phyloP scores from a whole-genome alignment of 202 grass and related monocot genomes.

The Elaeis oleifera region DNA sequence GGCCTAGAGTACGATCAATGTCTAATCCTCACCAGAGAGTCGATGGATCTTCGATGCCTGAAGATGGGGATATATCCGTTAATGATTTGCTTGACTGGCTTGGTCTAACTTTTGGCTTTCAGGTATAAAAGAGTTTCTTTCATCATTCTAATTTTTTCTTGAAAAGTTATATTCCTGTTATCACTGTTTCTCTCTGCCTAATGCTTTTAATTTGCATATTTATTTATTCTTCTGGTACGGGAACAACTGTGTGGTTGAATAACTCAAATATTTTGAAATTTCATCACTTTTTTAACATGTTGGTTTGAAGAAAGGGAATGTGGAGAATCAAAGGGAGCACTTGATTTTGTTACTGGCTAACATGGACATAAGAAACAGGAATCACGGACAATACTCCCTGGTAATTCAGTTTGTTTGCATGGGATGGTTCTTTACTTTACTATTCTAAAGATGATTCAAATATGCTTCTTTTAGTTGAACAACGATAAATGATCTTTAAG shows the following conservation, averaged over 20 bases:
- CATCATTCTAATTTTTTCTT: too few species aligned
- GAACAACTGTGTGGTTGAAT: too few species aligned
- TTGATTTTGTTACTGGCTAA: slow-evolving; percentile 98
- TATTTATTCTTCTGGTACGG: too few species aligned
- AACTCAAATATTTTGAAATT: slow-evolving; percentile 5
- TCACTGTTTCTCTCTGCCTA: too few species aligned
- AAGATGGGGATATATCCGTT: slow-evolving; percentile 13
- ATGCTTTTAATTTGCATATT: too few species aligned
- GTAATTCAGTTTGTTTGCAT: slow-evolving; percentile 33
- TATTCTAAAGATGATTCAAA: slow-evolving; percentile 3
- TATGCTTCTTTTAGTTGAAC: slow-evolving; percentile 4
- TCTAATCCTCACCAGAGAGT: slow-evolving; percentile 12
- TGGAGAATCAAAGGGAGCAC: slow-evolving; percentile 96
- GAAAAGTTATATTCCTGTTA: too few species aligned
- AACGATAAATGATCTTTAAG: slow-evolving; percentile 4
- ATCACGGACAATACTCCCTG: slow-evolving; percentile 24
- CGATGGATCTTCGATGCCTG: slow-evolving; percentile 8
- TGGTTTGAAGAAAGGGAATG: slow-evolving; percentile 66
- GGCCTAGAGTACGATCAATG: slow-evolving; percentile 24
- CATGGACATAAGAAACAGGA: slow-evolving; percentile 44
- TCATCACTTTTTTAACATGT: slow-evolving; percentile 26
- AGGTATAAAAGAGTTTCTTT: slow-evolving; percentile 35
- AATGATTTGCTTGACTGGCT: slow-evolving; percentile 93
- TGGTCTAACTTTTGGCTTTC: slow-evolving; percentile 74
- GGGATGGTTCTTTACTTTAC: background rate